phyloP scores from a whole-genome alignment of 768 basidiomycete species.

The Rhodotorula paludigena region DNA sequence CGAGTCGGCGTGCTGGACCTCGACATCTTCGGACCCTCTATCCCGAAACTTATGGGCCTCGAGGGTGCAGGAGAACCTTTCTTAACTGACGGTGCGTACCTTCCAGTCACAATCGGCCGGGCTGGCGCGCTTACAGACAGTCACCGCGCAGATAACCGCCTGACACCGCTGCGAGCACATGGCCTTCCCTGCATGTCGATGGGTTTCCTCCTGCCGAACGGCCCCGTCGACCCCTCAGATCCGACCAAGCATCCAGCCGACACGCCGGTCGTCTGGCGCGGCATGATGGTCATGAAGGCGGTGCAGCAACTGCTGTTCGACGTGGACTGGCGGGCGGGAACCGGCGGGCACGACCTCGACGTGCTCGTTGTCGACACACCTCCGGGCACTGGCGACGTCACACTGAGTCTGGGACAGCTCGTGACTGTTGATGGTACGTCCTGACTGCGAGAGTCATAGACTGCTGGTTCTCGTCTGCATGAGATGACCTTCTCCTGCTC shows the following conservation, averaged over 20 bases:
- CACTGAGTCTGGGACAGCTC: constrained; percentile 81
- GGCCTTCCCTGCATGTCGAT: constrained; percentile 93
- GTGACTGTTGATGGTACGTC: constrained; percentile 73
- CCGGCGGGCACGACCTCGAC: constrained; percentile 59
- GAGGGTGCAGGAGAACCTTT: constrained; percentile 70
- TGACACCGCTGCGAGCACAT: constrained; percentile 79
- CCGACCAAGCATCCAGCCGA: constrained; percentile 48
- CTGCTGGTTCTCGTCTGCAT: too few species aligned
- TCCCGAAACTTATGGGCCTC: constrained; percentile 89
- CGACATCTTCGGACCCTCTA: constrained; percentile 90
- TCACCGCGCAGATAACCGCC: constrained; percentile 59
- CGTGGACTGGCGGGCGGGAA: constrained; percentile 69
- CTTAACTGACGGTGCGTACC: constrained; percentile 60
- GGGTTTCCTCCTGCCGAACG: constrained; percentile 69
- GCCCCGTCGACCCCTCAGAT: constrained; percentile 47
- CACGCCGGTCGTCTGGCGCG: constrained; percentile 86
- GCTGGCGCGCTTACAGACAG: neutral
- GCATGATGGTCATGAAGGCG: constrained; percentile 96
- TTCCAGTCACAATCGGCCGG: neutral
- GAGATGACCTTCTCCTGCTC: neutral
- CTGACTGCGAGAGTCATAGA: too few species aligned
- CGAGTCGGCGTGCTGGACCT: constrained; percentile 86
- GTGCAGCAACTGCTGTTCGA: constrained; percentile 94
- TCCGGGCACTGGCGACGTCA: constrained; percentile 94
- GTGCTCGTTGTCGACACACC: constrained; percentile 91